A percentile compares a stretch with the other conserved stretches of the same genome.
These are phyloP conservation scores for Zychaea mexicana DNA, from an alignment of 371 early-diverging fungal genomes.

Conservation along the genomic window DNA sequence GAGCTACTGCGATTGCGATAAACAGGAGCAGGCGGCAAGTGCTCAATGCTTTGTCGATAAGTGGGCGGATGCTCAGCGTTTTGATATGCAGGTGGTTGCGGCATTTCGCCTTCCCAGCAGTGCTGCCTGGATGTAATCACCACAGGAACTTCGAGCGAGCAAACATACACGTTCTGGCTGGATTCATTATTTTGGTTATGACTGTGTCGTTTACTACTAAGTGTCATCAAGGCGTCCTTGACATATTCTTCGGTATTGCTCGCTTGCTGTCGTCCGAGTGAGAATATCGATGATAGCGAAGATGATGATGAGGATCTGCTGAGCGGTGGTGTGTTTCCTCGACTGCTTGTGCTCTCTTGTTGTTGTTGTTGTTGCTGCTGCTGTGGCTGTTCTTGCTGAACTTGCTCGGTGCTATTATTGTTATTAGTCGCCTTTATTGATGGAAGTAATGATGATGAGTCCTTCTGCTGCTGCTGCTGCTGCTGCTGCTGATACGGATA, in stretches of 20 bases:
- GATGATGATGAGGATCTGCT: constrained; percentile 11
- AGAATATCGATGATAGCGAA: background rate
- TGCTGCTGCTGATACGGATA: too few species aligned
- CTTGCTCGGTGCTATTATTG: background rate
- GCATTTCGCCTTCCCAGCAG: constrained; percentile 27
- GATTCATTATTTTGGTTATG: background rate
- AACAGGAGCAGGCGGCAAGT: constrained; percentile 36
- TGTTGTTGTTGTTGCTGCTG: background rate
- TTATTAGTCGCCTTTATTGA: too few species aligned
- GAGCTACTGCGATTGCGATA: too few species aligned
- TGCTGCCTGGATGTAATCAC: constrained; percentile 44
- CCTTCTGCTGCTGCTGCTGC: background rate
- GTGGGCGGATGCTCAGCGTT: constrained; percentile 37
- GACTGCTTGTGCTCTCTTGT: background rate
- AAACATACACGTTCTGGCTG: constrained; percentile 9
- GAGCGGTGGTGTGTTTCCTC: background rate
- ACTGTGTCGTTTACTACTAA: background rate
- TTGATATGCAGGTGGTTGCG: constrained; percentile 32
- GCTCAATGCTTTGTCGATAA: constrained; percentile 31
- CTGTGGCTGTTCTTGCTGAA: background rate
- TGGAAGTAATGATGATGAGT: too few species aligned
- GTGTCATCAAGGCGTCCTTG: background rate
- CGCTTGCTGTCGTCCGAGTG: background rate
- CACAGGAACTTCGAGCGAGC: constrained; percentile 39
- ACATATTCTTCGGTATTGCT: background rate